Base-by-base conservation (phyloP, 495 filamentous ascomycete species). In the Aspergillus indologenus region DNA sequence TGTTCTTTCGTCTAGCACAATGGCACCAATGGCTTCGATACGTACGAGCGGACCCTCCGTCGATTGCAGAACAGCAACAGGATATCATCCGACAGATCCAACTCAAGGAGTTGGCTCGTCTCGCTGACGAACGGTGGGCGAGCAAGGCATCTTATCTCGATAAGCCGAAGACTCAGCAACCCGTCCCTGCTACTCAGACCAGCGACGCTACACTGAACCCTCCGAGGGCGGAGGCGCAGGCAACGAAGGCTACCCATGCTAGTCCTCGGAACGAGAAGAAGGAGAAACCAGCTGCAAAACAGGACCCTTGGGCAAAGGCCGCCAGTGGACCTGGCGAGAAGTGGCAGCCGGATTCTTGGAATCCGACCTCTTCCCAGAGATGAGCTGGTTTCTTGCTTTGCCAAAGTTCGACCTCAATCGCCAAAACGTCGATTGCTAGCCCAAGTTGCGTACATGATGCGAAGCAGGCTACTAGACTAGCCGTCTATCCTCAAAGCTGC, bases 11-110 rank as follows among this genome's bases (percentile, higher is more conserved):
- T 57, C 63, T 76, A 75, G 89, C 93, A 1, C 85, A 88, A 76
- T 98, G 94, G 94, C 90, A 93, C 71, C 93, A 97, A 70, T 98
- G 94, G 94, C 86, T 98, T 14, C 90, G 95, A 42, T 83, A 95
- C 63, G 89, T 90, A 9, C 88, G 94, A 5, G 18, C 66, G 7
- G 68, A 83, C 7, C 79, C 95, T 0, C 94, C 94, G 0, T 84
- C 83, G 0, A 73, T 96, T 18, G 63, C 78, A 18, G 94, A 98
- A 71, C 93, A 95, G 63, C 74, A 77, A 43, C 69, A 75, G 26
- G 93, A 98, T 45, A 64, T 90, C 0, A 56, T 77, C 1, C 82
- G 94, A 18, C 88, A 87, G 67, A 74, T 72, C 20, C 79, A 83
- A 54, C 81, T 97, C 54, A 92, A 90, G 67, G 60, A 84, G 5